These are phyloP conservation scores for Phaeosphaeriaceae sp. DNA, from an alignment of 2,329 filamentous ascomycete genomes.

Conservation along the genomic window DNA sequence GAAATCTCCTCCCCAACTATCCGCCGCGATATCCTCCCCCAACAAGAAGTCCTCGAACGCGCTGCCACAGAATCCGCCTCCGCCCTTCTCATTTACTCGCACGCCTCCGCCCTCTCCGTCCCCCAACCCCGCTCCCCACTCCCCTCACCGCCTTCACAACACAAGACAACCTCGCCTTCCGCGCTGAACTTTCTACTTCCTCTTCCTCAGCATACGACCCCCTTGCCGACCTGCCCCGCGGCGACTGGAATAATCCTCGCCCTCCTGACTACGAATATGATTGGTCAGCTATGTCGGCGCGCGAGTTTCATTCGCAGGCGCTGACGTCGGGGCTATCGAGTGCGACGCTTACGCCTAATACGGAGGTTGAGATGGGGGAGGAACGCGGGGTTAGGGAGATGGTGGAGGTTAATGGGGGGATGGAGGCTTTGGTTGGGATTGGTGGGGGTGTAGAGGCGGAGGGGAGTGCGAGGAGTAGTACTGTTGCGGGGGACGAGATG, in stretches of 20 bases:
- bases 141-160: constrained; percentile 54
- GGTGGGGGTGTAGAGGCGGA: too few relatives aligned
- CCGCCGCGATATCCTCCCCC: constrained; percentile 49
- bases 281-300: constrained; percentile 29
- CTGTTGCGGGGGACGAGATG: constrained; percentile 30
- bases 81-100: constrained; percentile 66
- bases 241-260: constrained; percentile 26
- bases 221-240: constrained; percentile 7
- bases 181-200: constrained; percentile 37
- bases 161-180: constrained; percentile 53
- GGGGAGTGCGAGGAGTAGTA: constrained; percentile 32
- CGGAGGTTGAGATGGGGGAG: constrained; percentile 38
- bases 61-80: constrained; percentile 59
- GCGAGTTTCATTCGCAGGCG: constrained; percentile 22
- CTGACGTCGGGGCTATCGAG: constrained; percentile 28
- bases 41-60: constrained; percentile 62
- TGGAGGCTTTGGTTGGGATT: constrained; percentile 24
- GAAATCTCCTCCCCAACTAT: constrained; percentile 32
- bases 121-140: constrained; percentile 27
- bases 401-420: constrained; percentile 33
- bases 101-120: constrained; percentile 46
- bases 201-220: constrained; percentile 16
- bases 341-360: constrained; percentile 45
- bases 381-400: constrained; percentile 30
- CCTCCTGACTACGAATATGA: constrained; percentile 21